phyloP scores from a whole-genome alignment of 2,329 filamentous ascomycete genomes.

The Botryotinia calthae region DNA sequence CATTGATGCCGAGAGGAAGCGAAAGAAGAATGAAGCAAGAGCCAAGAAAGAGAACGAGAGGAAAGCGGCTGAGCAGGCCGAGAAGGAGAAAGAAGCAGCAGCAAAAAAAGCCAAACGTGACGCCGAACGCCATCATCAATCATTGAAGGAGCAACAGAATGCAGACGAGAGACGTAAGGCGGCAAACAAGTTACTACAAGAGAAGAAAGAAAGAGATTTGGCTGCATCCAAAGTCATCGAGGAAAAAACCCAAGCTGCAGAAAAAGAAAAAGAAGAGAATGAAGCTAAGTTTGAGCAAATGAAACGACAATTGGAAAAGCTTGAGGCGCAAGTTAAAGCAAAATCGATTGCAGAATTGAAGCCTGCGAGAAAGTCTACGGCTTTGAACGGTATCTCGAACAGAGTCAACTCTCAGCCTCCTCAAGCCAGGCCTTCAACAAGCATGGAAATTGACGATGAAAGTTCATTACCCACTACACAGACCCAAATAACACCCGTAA shows the following conservation, averaged over 20 bases:
- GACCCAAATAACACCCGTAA: background rate
- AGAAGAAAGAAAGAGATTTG: conserved; percentile 18
- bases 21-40: conserved; percentile 9
- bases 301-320: background rate
- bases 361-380: background rate
- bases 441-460: background rate
- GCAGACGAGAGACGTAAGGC: conserved; percentile 15
- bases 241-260: conserved; percentile 9
- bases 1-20: background rate
- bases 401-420: too few species aligned
- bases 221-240: conserved; percentile 14
- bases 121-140: conserved; percentile 20
- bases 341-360: background rate
- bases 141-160: conserved; percentile 4
- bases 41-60: conserved; percentile 17
- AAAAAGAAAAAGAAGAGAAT: background rate
- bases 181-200: conserved; percentile 16
- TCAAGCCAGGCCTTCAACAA: background rate
- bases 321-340: background rate
- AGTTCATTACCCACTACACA: background rate
- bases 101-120: conserved; percentile 19
- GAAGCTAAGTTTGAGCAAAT: background rate
- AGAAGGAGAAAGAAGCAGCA: conserved; percentile 20
- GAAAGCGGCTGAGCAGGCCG: conserved; percentile 14
- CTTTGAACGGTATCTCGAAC: background rate